A percentile compares a stretch with the other conserved stretches of the same genome.
phyloP scores from a whole-genome alignment of 805 yeast genomes.

The Spathaspora girioi region DNA sequence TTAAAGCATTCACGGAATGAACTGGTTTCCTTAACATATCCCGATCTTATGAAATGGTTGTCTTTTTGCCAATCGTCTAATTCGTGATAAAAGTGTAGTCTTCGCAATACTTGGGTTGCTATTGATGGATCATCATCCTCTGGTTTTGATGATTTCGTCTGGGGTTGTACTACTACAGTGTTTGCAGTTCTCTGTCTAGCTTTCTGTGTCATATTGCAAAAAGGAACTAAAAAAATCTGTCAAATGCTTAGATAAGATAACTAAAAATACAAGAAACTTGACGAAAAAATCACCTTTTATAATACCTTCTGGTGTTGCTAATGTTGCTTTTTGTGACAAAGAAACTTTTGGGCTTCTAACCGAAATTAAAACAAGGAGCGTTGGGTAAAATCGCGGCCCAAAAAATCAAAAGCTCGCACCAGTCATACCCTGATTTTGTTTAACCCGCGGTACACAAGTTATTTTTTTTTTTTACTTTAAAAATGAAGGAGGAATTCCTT shows the following conservation, averaged over 20 bases:
- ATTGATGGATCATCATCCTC: not conserved
- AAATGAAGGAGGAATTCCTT: slow-evolving; percentile 56
- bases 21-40: slow-evolving; percentile 58
- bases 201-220: not conserved
- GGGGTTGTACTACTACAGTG: not conserved
- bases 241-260: not conserved
- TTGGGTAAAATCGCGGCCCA: not conserved
- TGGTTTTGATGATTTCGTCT: not conserved
- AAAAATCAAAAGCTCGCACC: not conserved
- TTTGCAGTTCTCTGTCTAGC: not conserved
- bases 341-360: no score
- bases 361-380: not conserved
- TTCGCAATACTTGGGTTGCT: not conserved
- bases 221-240: not conserved
- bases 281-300: not conserved
- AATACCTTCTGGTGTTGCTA: no score
- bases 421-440: not conserved
- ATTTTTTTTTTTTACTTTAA: not conserved
- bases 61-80: slow-evolving; percentile 73
- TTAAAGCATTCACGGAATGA: slow-evolving; percentile 44
- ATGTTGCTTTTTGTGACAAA: no score
- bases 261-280: not conserved
- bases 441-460: not conserved
- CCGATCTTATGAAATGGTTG: slow-evolving; percentile 60
- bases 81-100: slow-evolving; percentile 45